Conservation (phyloP, 108 stramenopile genomes). For the Pelagomonas calceolata region DNA sequence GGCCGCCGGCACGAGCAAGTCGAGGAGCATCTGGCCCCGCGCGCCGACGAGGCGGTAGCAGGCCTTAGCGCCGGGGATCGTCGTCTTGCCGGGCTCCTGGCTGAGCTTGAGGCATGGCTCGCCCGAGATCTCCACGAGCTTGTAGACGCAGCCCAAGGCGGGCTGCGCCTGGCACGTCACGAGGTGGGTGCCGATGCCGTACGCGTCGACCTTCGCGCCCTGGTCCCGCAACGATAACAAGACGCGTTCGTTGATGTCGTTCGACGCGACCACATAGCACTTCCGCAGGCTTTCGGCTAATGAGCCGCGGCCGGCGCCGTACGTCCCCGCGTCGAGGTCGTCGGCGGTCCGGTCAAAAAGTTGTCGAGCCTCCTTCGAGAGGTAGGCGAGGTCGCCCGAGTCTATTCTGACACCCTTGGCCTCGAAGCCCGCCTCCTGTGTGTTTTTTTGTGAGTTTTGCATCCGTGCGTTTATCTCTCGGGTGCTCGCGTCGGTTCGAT, state of each 20-base stretch:
- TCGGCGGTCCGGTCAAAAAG: no score
- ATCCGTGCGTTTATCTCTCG: no score
- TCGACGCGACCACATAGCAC: slow-evolving; percentile 88
- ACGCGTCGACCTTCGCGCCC: slow-evolving; percentile 83
- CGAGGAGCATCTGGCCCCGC: slow-evolving; percentile 61
- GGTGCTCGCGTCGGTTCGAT: no score
- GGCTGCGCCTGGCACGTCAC: slow-evolving; percentile 98
- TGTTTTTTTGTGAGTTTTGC: no score
- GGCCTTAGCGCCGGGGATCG: slow-evolving; percentile 67
- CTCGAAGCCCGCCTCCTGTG: slow-evolving; percentile 69
- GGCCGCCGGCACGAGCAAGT: slow-evolving; percentile 57
- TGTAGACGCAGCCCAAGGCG: slow-evolving; percentile 96
- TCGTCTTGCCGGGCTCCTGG: slow-evolving; percentile 72
- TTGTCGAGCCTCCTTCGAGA: slow-evolving; percentile 51
- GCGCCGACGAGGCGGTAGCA: slow-evolving; percentile 76
- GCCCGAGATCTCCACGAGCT: slow-evolving; percentile 72
- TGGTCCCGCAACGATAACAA: slow-evolving; percentile 56
- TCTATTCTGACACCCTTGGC: slow-evolving; percentile 87
- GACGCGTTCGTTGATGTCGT: slow-evolving; percentile 91
- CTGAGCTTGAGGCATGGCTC: slow-evolving; percentile 83
- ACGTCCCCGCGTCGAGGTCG: not conserved
- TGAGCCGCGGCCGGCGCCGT: slow-evolving; percentile 6
- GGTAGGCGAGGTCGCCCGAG: slow-evolving; percentile 80
- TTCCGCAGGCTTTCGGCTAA: not conserved
- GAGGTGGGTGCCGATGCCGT: slow-evolving; percentile 94